These are phyloP conservation scores for Piper betle DNA, from an alignment of 164 flowering plant genomes.

Conservation along the genomic window DNA sequence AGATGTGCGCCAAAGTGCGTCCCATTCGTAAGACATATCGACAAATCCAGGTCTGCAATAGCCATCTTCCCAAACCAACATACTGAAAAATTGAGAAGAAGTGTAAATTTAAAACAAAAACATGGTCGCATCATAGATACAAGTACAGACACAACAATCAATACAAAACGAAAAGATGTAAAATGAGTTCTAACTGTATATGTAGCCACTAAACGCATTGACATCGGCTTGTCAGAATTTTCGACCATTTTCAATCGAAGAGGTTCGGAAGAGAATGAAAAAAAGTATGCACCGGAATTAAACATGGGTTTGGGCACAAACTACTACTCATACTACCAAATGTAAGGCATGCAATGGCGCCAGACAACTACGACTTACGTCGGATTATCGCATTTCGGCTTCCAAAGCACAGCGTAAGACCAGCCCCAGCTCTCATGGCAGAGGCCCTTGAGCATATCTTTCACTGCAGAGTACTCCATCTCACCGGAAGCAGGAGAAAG, in stretches of 20 bases:
- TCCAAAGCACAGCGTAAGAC: slow-evolving; percentile 95
- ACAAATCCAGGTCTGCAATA: slow-evolving; percentile 29
- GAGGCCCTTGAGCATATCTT: slow-evolving; percentile 53
- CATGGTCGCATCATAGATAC: background rate
- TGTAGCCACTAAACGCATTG: too few species aligned
- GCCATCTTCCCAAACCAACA: slow-evolving; percentile 84
- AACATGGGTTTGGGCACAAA: background rate
- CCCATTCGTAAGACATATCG: slow-evolving; percentile 28
- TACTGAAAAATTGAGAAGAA: slow-evolving; percentile 25
- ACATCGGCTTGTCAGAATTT: too few species aligned
- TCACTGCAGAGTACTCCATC: slow-evolving; percentile 46
- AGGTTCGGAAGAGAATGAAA: too few species aligned
- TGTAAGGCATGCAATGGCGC: too few species aligned
- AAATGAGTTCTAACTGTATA: too few species aligned
- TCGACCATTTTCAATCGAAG: too few species aligned
- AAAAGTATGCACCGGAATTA: background rate
- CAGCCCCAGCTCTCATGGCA: slow-evolving; percentile 52
- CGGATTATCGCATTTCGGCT: slow-evolving; percentile 61
- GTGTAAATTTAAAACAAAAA: background rate
- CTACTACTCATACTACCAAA: background rate
- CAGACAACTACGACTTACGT: slow-evolving; percentile 27
- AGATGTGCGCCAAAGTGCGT: slow-evolving; percentile 17
- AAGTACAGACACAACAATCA: background rate
- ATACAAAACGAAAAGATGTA: background rate
- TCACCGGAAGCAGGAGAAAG: background rate